Base-by-base conservation (phyloP, 2,329 filamentous ascomycete genomes). In the Magnaporthiopsis incrustans region DNA sequence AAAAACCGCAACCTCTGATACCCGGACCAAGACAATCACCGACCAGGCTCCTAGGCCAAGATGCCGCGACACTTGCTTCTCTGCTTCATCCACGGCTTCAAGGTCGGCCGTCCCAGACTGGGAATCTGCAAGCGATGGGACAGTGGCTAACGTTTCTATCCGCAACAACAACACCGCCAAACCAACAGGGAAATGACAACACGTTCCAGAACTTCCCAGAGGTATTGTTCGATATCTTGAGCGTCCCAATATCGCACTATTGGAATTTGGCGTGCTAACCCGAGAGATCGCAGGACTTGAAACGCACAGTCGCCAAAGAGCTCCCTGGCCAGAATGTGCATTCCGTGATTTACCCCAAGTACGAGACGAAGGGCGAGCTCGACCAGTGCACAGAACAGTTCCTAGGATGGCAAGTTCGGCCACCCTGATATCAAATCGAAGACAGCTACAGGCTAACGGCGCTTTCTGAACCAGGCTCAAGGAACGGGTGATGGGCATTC, bases 11-110 rank as follows among this genome's bases (percentile, higher is more conserved):
- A 30, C 30, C 30, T 30, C 30, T 6, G 4, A 30, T 30, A 30
- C 30, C 7, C 30, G n/a, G n/a, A 6, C 12, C 33, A 35, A 10
- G 8, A 35, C 11, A 30, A 30, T 5, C 30, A 30, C 7, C 30
- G 30, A 30, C 30, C 30, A 30, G 30, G 30, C 33, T 35, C 12
- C 10, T 10, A 2, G 33, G 33, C 10, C 8, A 7, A 35, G 8
- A 88, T 88, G 84, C 90, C 89, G 80, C 92, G 91, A 78, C 95
- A 90, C 65, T 77, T 96, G 53, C 77, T 96, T 56, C 78, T 96
- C 66, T 90, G 89, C 73, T 95, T 95, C 75, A 91, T 95, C 66
- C 91, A 96, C 76, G 91, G 91, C 73, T 96, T 96, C 84, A 92
- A 95, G 83, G 85, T 87, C 11, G 27, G 12, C 25, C 22, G 7